phyloP scores from a whole-genome alignment of 75 land plant genomes.

The Selaginella moellendorffii region DNA sequence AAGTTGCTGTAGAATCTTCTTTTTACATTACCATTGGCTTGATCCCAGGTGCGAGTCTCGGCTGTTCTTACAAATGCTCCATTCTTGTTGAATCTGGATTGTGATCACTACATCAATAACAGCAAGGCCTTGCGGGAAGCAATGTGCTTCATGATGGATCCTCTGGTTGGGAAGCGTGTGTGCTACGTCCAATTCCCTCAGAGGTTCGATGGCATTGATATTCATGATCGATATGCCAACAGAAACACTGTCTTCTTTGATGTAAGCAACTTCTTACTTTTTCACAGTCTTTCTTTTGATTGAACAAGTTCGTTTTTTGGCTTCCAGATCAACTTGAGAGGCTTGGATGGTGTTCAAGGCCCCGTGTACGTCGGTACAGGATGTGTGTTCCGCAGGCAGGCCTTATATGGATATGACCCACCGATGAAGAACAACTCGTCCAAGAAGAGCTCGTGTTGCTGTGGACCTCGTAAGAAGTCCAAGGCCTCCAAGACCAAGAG shows the following conservation, averaged over 20 bases:
- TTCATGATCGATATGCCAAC: constrained; percentile 3
- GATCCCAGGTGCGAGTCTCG: neutral
- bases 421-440: constrained; percentile 38
- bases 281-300: too few species aligned
- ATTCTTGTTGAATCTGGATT: constrained; percentile 3
- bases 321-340: constrained; percentile 73
- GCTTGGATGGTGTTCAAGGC: constrained; percentile 81
- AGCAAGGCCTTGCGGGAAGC: constrained; percentile 6
- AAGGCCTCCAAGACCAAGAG: neutral
- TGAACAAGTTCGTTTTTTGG: neutral
- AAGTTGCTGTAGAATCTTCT: constrained; percentile 1
- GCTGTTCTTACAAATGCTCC: constrained; percentile 8
- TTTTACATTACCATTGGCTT: neutral
- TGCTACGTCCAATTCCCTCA: constrained; percentile 6
- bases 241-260: constrained; percentile 4
- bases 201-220: constrained; percentile 2
- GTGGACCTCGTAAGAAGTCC: constrained; percentile 30
- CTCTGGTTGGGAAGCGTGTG: constrained; percentile 10
- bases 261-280: neutral
- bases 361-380: constrained; percentile 94
- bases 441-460: constrained; percentile 42
- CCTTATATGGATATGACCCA: constrained; percentile 84
- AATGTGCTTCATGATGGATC: constrained; percentile 52
- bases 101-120: constrained; percentile 10
- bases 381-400: constrained; percentile 62